Conservation (phyloP, 1,284 basidiomycete species). For the Phellopilus nigrolimitatus region DNA sequence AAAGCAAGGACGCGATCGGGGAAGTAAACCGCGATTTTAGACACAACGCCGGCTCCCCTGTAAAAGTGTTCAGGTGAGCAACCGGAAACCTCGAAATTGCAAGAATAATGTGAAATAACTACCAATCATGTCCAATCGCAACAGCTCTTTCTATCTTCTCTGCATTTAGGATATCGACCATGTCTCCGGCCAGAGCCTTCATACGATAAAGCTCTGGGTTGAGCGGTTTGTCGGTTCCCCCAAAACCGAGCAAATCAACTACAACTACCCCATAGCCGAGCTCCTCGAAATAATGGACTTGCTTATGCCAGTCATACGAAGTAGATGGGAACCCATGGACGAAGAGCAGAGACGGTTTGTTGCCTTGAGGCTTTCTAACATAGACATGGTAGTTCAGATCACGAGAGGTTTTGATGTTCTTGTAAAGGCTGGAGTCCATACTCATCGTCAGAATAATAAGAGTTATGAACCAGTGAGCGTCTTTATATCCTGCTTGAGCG, state of each 20-base stretch:
- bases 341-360: conserved; percentile 26
- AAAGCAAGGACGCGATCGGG: conserved; percentile 26
- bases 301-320: conserved; percentile 29
- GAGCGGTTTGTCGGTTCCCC: conserved; percentile 23
- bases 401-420: conserved; percentile 30
- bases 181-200: conserved; percentile 19
- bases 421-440: conserved; percentile 31
- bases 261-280: conserved; percentile 24
- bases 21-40: conserved; percentile 25
- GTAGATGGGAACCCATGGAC: conserved; percentile 31
- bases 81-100: too few relatives aligned
- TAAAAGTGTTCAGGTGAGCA: too few relatives aligned
- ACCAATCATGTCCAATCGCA: conserved; percentile 31
- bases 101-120: too few relatives aligned
- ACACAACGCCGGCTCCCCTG: conserved; percentile 26
- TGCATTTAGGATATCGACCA: conserved; percentile 27
- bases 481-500: too few relatives aligned
- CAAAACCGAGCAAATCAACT: conserved; percentile 24
- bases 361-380: conserved; percentile 21
- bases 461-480: too few relatives aligned
- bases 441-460: too few relatives aligned
- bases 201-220: conserved; percentile 13
- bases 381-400: conserved; percentile 36
- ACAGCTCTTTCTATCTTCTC: conserved; percentile 26
- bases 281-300: conserved; percentile 26